phyloP scores from a whole-genome alignment of 2,329 filamentous ascomycete genomes.

The Fusarium sp. region DNA sequence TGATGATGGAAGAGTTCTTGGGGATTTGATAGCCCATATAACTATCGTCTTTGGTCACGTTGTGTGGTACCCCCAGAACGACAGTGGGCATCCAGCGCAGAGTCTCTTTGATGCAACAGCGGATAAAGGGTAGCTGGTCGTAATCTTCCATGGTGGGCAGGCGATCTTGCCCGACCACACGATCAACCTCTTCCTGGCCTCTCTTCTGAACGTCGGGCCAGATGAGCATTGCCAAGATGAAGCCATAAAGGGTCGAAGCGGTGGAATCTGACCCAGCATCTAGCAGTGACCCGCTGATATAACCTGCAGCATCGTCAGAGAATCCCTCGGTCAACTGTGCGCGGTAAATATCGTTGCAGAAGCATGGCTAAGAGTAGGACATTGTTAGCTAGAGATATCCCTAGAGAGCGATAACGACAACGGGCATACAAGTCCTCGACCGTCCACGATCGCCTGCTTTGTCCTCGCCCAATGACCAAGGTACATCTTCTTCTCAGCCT shows the following conservation, averaged over 20 bases:
- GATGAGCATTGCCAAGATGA: conserved; percentile 59
- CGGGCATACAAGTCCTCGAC: neutral
- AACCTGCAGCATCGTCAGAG: conserved; percentile 33
- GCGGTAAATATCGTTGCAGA: conserved; percentile 31
- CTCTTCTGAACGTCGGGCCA: neutral
- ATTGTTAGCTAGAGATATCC: neutral
- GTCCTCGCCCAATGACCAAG: neutral
- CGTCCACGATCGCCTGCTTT: neutral
- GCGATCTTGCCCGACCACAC: neutral
- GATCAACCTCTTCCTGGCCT: neutral
- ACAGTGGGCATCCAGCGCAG: neutral
- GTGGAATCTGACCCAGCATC: conserved; percentile 49
- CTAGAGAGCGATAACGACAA: fast-evolving
- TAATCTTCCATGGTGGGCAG: neutral
- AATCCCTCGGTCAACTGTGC: conserved; percentile 27
- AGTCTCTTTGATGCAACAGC: neutral
- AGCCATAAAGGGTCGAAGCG: conserved; percentile 44
- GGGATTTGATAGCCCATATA: neutral
- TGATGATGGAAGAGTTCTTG: neutral
- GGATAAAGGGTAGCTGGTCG: neutral
- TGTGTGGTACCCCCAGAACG: neutral
- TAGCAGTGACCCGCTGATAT: conserved; percentile 36
- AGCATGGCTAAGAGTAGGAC: conserved; percentile 23
- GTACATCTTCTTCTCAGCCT: neutral
- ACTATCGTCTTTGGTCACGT: neutral